Percentiles rank a stretch among this genome's conserved stretches.
Conservation (phyloP, 75 land plant genomes). For the Pinus tabuliformis region DNA sequence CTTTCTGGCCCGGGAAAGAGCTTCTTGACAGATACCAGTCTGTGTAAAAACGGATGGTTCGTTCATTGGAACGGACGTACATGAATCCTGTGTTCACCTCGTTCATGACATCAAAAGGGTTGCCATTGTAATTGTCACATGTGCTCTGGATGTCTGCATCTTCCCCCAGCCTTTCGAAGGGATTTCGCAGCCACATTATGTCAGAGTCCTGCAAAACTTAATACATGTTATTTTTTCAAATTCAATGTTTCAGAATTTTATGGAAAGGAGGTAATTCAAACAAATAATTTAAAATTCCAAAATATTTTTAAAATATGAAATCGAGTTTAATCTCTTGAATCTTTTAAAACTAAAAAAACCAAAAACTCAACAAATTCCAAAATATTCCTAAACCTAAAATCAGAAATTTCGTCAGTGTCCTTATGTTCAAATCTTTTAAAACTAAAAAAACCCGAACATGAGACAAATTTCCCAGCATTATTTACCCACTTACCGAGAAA, state of each 20-base stretch:
- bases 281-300: too few relatives aligned
- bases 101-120: conserved; percentile 20
- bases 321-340: too few relatives aligned
- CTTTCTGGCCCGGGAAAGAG: conserved; percentile 26
- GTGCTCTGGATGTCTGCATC: conserved; percentile 39
- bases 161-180: conserved; percentile 16
- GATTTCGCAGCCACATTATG: conserved; percentile 47
- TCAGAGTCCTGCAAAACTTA: conserved; percentile 32
- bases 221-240: too few relatives aligned
- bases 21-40: conserved; percentile 33
- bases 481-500: conserved; percentile 3
- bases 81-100: conserved; percentile 34
- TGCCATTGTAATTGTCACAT: conserved; percentile 28
- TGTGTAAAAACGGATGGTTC: conserved; percentile 31
- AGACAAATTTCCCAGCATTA: too few relatives aligned
- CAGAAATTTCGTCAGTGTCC: neutral
- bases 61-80: conserved; percentile 22
- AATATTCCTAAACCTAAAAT: too few relatives aligned
- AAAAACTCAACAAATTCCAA: too few relatives aligned
- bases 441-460: too few relatives aligned
- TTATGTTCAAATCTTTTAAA: too few relatives aligned
- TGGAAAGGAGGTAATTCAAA: too few relatives aligned
- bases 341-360: too few relatives aligned
- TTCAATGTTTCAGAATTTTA: too few relatives aligned
- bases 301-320: too few relatives aligned